Percentiles rank a stretch among this genome's conserved stretches.
These are phyloP conservation scores for Fraxinus platypoda DNA, from an alignment of 305 asterid genomes.

Conservation along the genomic window DNA sequence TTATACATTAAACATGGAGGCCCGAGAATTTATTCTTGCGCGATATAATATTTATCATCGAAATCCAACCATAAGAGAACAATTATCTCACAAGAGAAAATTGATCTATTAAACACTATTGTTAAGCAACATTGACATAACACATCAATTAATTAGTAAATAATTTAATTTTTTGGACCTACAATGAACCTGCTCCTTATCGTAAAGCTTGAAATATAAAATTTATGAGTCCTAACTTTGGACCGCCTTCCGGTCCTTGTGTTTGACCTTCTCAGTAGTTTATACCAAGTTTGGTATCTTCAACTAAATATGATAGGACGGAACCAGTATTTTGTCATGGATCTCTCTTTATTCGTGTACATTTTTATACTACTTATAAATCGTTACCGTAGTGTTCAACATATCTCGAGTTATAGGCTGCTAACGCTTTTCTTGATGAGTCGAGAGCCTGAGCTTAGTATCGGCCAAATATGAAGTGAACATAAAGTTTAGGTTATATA, in stretches of 20 bases:
- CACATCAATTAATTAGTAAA: neutral
- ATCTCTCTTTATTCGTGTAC: neutral
- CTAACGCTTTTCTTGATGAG: neutral
- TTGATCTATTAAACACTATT: neutral
- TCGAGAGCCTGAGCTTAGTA: neutral
- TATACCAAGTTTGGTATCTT: neutral
- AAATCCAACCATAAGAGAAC: neutral
- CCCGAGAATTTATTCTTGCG: conserved; percentile 13
- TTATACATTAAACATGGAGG: neutral
- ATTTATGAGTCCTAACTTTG: neutral
- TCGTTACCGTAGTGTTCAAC: neutral
- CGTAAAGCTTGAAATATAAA: neutral
- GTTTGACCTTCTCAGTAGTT: neutral
- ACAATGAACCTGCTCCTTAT: neutral
- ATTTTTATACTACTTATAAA: neutral
- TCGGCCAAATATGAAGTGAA: neutral
- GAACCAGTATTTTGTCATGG: neutral
- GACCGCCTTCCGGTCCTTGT: neutral
- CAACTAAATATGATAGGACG: neutral
- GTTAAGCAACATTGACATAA: neutral
- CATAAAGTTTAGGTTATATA: neutral
- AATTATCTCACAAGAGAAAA: neutral
- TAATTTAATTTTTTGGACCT: neutral
- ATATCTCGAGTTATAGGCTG: neutral
- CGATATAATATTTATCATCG: neutral